phyloP scores from a whole-genome alignment of 768 basidiomycete species.

The Mycena filopes region DNA sequence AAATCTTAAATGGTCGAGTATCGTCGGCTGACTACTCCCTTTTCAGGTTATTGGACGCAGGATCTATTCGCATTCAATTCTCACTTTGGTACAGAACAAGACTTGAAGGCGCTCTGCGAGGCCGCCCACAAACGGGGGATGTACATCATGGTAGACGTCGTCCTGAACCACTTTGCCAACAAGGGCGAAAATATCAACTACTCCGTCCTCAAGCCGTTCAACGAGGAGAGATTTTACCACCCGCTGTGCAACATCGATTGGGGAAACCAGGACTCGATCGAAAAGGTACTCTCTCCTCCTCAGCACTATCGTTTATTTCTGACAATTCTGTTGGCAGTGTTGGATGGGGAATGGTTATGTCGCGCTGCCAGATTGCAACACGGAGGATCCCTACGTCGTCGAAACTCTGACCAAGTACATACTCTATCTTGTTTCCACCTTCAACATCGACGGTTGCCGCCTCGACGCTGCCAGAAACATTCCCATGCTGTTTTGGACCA shows the following conservation, averaged over 20 bases:
- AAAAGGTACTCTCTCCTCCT: conserved; percentile 47
- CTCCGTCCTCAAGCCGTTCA: conserved; percentile 20
- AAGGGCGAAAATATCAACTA: conserved; percentile 20
- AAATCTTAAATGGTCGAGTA: not conserved
- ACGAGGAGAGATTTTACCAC: conserved; percentile 22
- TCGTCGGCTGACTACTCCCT: not conserved
- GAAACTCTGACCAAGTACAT: conserved; percentile 63
- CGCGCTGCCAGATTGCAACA: conserved; percentile 69
- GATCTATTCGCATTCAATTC: conserved; percentile 64
- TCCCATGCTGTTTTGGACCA: conserved; percentile 63
- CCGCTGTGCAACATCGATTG: conserved; percentile 42
- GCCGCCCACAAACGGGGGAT: conserved; percentile 67
- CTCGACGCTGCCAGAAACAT: conserved; percentile 66
- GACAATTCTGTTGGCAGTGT: conserved; percentile 62
- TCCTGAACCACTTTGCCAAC: conserved; percentile 71
- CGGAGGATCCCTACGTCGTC: conserved; percentile 62
- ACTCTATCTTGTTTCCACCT: conserved; percentile 57
- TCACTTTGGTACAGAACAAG: conserved; percentile 65
- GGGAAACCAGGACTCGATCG: conserved; percentile 31
- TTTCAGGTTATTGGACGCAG: conserved; percentile 40
- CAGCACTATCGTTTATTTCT: conserved; percentile 64
- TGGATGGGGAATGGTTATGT: conserved; percentile 72
- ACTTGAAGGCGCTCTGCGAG: conserved; percentile 61
- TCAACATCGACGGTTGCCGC: conserved; percentile 70
- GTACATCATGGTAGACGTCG: conserved; percentile 69